These are phyloP conservation scores for Phaeotremella fagi DNA, from an alignment of 768 basidiomycete genomes.

Conservation along the genomic window DNA sequence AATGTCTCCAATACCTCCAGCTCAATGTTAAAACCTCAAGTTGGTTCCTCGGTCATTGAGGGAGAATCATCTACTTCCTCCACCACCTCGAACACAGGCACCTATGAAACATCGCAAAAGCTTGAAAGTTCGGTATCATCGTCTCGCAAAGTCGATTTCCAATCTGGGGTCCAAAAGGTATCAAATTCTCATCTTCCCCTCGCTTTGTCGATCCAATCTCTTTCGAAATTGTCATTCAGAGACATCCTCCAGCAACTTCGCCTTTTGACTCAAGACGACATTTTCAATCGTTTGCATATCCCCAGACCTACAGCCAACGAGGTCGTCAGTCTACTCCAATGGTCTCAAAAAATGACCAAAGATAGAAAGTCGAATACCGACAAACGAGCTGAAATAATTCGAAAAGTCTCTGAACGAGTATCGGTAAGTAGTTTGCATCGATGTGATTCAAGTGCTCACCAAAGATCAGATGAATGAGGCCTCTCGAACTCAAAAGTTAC, in stretches of 20 bases:
- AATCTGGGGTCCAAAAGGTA: background rate
- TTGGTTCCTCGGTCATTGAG: background rate
- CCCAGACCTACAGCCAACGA: constrained; percentile 9
- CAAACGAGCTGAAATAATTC: constrained; percentile 19
- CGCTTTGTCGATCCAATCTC: background rate
- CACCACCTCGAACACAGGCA: background rate
- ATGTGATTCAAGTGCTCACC: background rate
- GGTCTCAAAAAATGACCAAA: constrained; percentile 16
- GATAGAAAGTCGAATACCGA: constrained; percentile 7
- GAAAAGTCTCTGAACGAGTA: constrained; percentile 14
- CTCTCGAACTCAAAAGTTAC: constrained; percentile 24
- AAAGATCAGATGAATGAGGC: background rate
- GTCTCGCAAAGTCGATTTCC: background rate
- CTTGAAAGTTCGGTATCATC: background rate
- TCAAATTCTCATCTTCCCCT: background rate
- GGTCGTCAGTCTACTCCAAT: constrained; percentile 2
- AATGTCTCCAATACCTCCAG: no score
- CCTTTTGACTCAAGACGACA: background rate
- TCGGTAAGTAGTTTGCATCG: constrained; percentile 12
- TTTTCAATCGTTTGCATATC: constrained; percentile 13
- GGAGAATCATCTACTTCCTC: background rate
- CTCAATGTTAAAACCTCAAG: no score
- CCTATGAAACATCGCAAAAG: background rate
- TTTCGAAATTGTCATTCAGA: constrained; percentile 6
- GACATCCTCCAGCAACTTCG: constrained; percentile 18